Evolutionary conservation across 768 basidiomycete species (phyloP).

Genomic region (Lactifluus rugatus): DNA sequence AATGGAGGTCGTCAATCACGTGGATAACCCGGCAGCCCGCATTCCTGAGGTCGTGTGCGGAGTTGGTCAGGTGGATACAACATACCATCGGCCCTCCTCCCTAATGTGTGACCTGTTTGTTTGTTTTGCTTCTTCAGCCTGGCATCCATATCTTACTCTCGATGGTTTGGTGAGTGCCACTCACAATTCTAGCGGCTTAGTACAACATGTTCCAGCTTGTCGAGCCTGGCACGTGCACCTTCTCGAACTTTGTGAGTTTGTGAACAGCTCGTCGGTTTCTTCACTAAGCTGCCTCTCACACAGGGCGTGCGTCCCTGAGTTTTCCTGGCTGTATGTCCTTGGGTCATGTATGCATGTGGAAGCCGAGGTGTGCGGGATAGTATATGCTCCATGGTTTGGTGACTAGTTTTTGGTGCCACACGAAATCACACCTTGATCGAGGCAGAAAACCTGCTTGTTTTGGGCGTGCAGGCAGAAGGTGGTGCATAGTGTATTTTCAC

Average conservation of each 20-base stretch:
- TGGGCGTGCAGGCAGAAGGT: conserved; percentile 64
- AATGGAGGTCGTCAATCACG: too few species aligned
- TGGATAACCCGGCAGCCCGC: too few species aligned
- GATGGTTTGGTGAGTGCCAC: conserved; percentile 80
- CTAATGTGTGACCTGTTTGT: neutral
- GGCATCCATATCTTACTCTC: conserved; percentile 94
- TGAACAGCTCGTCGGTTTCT: conserved; percentile 85
- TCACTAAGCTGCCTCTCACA: conserved; percentile 48
- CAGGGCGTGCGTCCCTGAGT: conserved; percentile 40
- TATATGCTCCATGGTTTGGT: conserved; percentile 63
- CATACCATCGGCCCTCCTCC: neutral
- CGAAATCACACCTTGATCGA: conserved; percentile 34
- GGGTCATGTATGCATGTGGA: conserved; percentile 49
- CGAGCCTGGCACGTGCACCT: conserved; percentile 80
- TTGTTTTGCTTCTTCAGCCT: conserved; percentile 41
- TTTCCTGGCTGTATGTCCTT: conserved; percentile 38
- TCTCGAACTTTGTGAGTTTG: too few species aligned
- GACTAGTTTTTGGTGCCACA: conserved; percentile 63
- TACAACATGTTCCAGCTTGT: conserved; percentile 72
- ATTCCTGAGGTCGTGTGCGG: too few species aligned
- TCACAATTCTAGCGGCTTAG: conserved; percentile 76
- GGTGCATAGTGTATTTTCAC: neutral
- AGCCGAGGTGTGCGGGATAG: conserved; percentile 68
- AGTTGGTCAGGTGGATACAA: conserved; percentile 72
- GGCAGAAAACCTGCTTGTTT: conserved; percentile 71